Evolutionary conservation across 2,329 filamentous ascomycete genomes (phyloP), one percentile per base, ranked within the genome.

Genomic region (Monilinia aucupariae): DNA sequence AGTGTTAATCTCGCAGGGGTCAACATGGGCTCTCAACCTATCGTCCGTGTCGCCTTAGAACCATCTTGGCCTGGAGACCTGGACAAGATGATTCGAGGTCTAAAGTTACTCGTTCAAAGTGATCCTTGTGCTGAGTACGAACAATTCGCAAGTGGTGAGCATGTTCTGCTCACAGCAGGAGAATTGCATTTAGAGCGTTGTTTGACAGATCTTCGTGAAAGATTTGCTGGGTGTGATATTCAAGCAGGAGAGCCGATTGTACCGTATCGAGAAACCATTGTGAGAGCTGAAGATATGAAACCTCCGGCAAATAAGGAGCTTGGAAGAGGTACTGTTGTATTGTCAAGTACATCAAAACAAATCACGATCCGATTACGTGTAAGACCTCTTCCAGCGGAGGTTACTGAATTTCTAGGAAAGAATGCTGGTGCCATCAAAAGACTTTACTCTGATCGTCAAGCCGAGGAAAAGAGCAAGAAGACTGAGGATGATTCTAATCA

Each of bases 101-200:
- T 99, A 59, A 87, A 87, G 66, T 79, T 99, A 22, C 84, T 99
- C 0, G 92, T 96, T 39, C 92, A 97, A 73, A 96, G 92, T 70
- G 94, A 99, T 71, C 93, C 94, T 0, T 97, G 94, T 71, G 94
- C 93, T 17, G 88, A 96, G 74, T 99, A 99, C 70, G 92, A 97
- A 74, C 91, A 96, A 58, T 88, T 97, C 59, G 84, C 88, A 63
- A 97, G 88, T 69, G 94, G 94, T 63, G 94, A 99, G 76, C 94
- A 99, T 75, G 94, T 99, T 49, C 85, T 99, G 27, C 77, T 96
- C 45, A 97, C 94, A 0, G 94, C 94, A 7, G 94, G 94, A 61
- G 94, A 99, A 75, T 74, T 99, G 68, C 94, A 99, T 77, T 81
- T 99, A 3, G 94, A 99, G 76, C 82, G 94, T 63, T 99, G 94